Evolutionary conservation across 345 rosid genomes (phyloP).

Genomic region (Limnanthes douglasii): DNA sequence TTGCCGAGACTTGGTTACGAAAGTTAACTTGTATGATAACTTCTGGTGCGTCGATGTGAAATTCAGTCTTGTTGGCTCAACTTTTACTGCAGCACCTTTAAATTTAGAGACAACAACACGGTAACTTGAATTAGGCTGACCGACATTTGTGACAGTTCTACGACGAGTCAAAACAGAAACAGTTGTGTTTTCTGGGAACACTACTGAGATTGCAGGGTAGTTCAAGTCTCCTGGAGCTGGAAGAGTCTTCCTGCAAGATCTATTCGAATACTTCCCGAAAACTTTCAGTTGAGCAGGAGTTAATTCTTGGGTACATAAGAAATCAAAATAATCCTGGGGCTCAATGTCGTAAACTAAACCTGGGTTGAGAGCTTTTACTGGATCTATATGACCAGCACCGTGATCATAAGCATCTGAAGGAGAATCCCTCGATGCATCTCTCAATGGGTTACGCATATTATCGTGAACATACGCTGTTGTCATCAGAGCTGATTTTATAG

Average conservation of each 20-base stretch:
- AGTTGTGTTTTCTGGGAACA: slow-evolving; percentile 36
- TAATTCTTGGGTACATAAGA: slow-evolving; percentile 68
- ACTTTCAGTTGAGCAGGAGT: slow-evolving; percentile 43
- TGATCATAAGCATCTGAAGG: slow-evolving; percentile 61
- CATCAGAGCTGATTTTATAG: slow-evolving; percentile 86
- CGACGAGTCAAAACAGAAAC: slow-evolving; percentile 24
- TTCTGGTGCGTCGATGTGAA: slow-evolving; percentile 59
- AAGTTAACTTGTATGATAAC: slow-evolving; percentile 49
- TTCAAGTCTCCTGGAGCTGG: slow-evolving; percentile 60
- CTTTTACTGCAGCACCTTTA: slow-evolving; percentile 39
- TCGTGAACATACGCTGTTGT: slow-evolving; percentile 93
- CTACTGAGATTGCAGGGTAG: slow-evolving; percentile 76
- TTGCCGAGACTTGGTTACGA: slow-evolving; percentile 31
- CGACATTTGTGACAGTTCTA: slow-evolving; percentile 77
- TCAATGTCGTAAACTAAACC: slow-evolving; percentile 73
- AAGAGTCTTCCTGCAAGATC: slow-evolving; percentile 37
- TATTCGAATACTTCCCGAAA: slow-evolving; percentile 52
- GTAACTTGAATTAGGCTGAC: slow-evolving; percentile 46
- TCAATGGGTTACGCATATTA: slow-evolving; percentile 35
- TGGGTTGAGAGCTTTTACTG: slow-evolving; percentile 62
- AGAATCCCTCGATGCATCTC: slow-evolving; percentile 36
- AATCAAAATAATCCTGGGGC: slow-evolving; percentile 67
- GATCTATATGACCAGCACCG: slow-evolving; percentile 86
- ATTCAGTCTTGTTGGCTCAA: slow-evolving; percentile 40
- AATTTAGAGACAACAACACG: slow-evolving; percentile 41